phyloP scores from a whole-genome alignment of 495 filamentous ascomycete species.

The Hypoxylon lenormandii region DNA sequence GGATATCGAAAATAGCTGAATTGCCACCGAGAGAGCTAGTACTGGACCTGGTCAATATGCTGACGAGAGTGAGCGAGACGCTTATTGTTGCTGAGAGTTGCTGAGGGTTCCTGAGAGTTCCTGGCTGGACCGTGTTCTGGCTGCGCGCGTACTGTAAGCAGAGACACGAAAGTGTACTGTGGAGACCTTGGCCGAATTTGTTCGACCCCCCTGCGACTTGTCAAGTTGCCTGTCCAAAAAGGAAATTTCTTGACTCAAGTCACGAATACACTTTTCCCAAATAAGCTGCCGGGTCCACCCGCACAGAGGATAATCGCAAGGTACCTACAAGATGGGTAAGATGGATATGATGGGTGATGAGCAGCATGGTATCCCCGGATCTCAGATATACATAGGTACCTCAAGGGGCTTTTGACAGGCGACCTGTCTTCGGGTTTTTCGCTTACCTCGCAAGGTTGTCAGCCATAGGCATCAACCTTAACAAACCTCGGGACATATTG shows the following conservation, averaged over 20 bases:
- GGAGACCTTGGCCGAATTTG: constrained; percentile 34
- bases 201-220: constrained; percentile 38
- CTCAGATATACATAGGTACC: constrained; percentile 31
- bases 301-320: constrained; percentile 20
- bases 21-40: too few relatives aligned
- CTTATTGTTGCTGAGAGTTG: neutral
- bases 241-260: constrained; percentile 46
- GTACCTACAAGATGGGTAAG: constrained; percentile 32
- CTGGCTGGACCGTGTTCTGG: constrained; percentile 3
- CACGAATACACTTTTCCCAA: constrained; percentile 33
- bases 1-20: too few relatives aligned
- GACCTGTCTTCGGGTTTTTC: constrained; percentile 9
- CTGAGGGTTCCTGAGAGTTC: neutral
- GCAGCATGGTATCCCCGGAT: constrained; percentile 47
- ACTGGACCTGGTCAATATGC: too few relatives aligned
- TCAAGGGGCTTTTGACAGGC: constrained; percentile 12
- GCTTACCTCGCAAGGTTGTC: constrained; percentile 34
- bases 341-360: constrained; percentile 36
- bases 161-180: constrained; percentile 21
- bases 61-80: neutral
- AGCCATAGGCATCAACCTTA: constrained; percentile 18
- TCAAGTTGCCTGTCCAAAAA: constrained; percentile 38
- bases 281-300: constrained; percentile 12
- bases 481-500: constrained; percentile 41
- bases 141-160: constrained; percentile 1